A percentile compares a stretch with the other conserved stretches of the same genome.
Evolutionary conservation across 176 grass and related monocot species (phyloP).

Genomic region (Zoysia pacifica): DNA sequence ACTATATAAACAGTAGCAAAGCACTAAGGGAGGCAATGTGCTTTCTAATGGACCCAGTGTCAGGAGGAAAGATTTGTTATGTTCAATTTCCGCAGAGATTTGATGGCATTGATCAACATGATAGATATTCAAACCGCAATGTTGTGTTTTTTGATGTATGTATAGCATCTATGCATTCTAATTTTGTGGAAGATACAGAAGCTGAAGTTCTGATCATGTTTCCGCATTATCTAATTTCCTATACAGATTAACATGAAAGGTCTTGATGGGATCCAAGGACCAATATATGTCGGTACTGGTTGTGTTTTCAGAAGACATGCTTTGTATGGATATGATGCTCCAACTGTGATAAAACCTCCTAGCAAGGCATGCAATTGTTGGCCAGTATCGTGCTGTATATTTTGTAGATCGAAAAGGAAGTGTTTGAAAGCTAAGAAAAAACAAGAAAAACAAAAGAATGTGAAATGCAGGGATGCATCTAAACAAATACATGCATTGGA

Average conservation of each 20-base stretch:
- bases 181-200: slow-evolving; percentile 7
- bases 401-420: slow-evolving; percentile 23
- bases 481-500: slow-evolving; percentile 31
- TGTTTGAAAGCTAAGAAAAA: slow-evolving; percentile 38
- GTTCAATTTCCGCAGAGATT: slow-evolving; percentile 44
- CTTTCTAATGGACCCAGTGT: slow-evolving; percentile 35
- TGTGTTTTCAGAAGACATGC: slow-evolving; percentile 46
- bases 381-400: slow-evolving; percentile 23
- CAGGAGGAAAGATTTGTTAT: slow-evolving; percentile 37
- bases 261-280: slow-evolving; percentile 40
- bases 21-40: slow-evolving; percentile 39
- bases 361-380: slow-evolving; percentile 40
- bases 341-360: slow-evolving; percentile 21
- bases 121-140: slow-evolving; percentile 42
- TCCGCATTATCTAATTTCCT: slow-evolving; percentile 1
- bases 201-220: slow-evolving; percentile 4
- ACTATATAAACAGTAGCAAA: slow-evolving; percentile 42
- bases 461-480: slow-evolving; percentile 25
- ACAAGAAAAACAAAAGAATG: slow-evolving; percentile 33
- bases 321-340: slow-evolving; percentile 39
- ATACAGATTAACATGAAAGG: slow-evolving; percentile 45
- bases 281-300: slow-evolving; percentile 44
- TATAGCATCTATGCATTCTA: slow-evolving; percentile 4
- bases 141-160: slow-evolving; percentile 40
- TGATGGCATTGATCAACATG: slow-evolving; percentile 36